Evolutionary conservation across 495 filamentous ascomycete species (phyloP).

Genomic region (Tuber melanosporum): DNA sequence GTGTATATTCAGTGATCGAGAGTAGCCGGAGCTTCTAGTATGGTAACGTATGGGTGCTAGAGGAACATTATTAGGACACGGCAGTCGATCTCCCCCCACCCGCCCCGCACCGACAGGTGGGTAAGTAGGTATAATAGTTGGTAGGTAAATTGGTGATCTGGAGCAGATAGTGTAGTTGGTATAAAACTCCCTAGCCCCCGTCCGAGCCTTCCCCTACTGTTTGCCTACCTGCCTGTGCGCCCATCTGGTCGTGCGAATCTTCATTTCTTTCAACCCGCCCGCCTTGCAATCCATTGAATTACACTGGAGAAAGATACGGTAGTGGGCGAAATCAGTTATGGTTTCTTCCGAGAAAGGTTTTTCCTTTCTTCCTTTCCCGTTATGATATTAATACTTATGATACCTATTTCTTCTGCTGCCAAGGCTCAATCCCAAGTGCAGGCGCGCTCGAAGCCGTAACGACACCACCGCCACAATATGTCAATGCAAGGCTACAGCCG

Average conservation of each 20-base stretch:
- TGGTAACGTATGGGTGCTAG: background rate
- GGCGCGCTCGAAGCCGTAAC: background rate
- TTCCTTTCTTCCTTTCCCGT: background rate
- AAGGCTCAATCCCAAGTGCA: background rate
- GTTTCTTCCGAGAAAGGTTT: background rate
- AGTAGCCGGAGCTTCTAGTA: background rate
- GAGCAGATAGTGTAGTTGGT: background rate
- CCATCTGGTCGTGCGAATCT: background rate
- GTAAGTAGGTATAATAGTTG: background rate
- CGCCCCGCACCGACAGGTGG: background rate
- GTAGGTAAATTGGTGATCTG: background rate
- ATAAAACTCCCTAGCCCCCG: background rate
- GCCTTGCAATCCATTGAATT: background rate
- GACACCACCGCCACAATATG: background rate
- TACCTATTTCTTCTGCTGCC: background rate
- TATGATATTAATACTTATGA: background rate
- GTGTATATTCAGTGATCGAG: background rate
- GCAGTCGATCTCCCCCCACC: background rate
- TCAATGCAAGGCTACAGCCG: background rate
- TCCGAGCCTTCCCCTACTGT: background rate
- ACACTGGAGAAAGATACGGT: background rate
- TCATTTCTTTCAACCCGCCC: background rate
- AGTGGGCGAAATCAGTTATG: background rate
- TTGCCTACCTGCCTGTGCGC: background rate
- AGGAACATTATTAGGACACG: constrained; percentile 15